Conservation (phyloP, 2,329 filamentous ascomycete species). For the Pestalotiopsis sp. region DNA sequence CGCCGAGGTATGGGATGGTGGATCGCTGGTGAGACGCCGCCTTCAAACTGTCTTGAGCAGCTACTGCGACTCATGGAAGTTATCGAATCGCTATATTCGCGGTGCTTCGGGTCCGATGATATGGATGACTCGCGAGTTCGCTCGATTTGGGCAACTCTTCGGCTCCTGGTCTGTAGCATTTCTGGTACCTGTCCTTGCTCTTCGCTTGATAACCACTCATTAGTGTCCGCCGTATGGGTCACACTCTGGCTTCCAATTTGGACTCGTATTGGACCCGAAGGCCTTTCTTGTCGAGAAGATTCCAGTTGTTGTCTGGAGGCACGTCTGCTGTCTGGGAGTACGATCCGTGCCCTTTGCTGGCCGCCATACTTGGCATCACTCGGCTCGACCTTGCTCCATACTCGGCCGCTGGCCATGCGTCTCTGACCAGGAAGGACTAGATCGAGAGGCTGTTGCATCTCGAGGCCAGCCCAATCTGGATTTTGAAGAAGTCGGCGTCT, state of each 20-base stretch:
- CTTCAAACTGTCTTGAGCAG: neutral
- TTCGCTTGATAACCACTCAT: neutral
- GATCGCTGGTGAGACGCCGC: constrained; percentile 24
- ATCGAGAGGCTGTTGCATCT: constrained; percentile 34
- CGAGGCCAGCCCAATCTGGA: constrained; percentile 37
- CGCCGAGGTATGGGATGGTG: constrained; percentile 28
- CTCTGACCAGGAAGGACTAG: constrained; percentile 29
- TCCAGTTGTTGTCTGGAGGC: neutral
- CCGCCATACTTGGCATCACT: constrained; percentile 6
- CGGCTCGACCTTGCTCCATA: constrained; percentile 24
- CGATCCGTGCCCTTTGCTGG: neutral
- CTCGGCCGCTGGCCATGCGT: constrained; percentile 21
- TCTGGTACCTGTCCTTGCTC: neutral
- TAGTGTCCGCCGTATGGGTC: neutral
- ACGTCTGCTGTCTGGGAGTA: neutral
- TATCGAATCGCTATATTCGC: neutral
- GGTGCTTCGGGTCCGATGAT: neutral
- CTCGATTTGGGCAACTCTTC: neutral
- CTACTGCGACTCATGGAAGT: neutral
- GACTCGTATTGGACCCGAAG: constrained; percentile 28
- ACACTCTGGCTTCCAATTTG: constrained; percentile 30
- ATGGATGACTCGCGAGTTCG: neutral
- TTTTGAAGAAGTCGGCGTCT: constrained; percentile 32
- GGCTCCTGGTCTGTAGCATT: neutral
- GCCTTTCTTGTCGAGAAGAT: neutral